Conservation (phyloP, 225 moss, liverwort and hornwort species). For the Marchantia paleacea region DNA sequence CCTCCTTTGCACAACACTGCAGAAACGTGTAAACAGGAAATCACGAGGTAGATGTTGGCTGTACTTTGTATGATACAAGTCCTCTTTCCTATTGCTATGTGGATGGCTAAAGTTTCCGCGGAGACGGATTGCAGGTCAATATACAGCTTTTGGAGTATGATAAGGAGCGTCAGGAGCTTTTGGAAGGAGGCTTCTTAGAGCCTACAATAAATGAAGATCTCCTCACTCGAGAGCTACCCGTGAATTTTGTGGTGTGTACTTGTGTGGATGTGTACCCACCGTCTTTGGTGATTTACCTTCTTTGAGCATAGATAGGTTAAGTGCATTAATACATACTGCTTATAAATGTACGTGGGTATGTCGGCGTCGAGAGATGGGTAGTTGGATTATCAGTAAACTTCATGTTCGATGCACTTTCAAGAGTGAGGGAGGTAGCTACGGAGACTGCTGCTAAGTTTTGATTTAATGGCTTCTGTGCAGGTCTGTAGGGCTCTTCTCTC, state of each 20-base stretch:
- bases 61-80: too few species aligned
- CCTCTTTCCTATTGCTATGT: not conserved
- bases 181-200: constrained; percentile 69
- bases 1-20: too few species aligned
- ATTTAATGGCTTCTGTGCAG: constrained; percentile 33
- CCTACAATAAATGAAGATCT: constrained; percentile 64
- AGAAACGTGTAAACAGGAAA: too few species aligned
- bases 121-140: constrained; percentile 48
- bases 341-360: not conserved
- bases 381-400: not conserved
- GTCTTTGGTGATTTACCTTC: not conserved
- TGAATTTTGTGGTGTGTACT: constrained; percentile 55
- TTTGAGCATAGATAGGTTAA: not conserved
- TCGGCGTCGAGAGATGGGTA: not conserved
- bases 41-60: too few species aligned
- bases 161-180: constrained; percentile 67
- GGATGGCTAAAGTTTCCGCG: not conserved
- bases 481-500: constrained; percentile 81
- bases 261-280: not conserved
- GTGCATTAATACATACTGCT: not conserved
- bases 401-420: not conserved
- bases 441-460: too few species aligned
- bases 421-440: not conserved
- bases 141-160: constrained; percentile 82
- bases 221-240: constrained; percentile 71